Base-by-base conservation (phyloP, 106 monocot genomes). In the Allium sativum region DNA sequence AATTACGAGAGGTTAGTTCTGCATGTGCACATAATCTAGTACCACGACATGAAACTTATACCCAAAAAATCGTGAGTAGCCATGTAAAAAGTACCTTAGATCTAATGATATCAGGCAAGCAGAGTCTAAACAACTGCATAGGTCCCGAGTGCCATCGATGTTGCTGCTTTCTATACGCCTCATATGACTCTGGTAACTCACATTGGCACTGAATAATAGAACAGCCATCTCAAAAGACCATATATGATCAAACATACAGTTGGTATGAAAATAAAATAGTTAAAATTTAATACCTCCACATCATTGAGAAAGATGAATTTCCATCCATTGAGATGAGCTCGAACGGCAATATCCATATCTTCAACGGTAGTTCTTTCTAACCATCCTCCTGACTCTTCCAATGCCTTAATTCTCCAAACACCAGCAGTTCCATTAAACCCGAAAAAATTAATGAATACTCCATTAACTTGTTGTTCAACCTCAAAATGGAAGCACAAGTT, bases 131-230 rank as follows among this genome's bases (percentile, higher is more conserved):
- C 68, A 93, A 70, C 62, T 93, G 93, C 89, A 93, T 93, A 7
- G 93, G 93, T 14, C 93, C 93, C 10, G 93, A 93, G 72, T 93
- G 93, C 93, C 93, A 93, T 21, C 93, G 70, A 57, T 93, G 89
- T 56, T 93, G 93, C 67, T 93, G 93, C 78, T 93, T 93, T 74
- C 82, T 77, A 62, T 93, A 89, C 44, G 93, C 85, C 52, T 93
- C 93, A 15, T 89, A 93, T 2, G 93, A 93, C 55, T 93, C 93
- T 0, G 89, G 93, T 68, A 93, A 67, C 64, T 93, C 89, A 46
- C 93, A 93, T 43, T 78, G 89, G 68, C 93, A 94, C 93, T 94
- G 83, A 48, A 70, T 19, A 48, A 57, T 22, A 53, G 8, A 6
- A 9, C n/a, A 55, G 14, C 18, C 55, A 15, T 9, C 17, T 55